Base-by-base conservation (phyloP, 108 stramenopile species). In the Pseudonitzschia multiseries region DNA sequence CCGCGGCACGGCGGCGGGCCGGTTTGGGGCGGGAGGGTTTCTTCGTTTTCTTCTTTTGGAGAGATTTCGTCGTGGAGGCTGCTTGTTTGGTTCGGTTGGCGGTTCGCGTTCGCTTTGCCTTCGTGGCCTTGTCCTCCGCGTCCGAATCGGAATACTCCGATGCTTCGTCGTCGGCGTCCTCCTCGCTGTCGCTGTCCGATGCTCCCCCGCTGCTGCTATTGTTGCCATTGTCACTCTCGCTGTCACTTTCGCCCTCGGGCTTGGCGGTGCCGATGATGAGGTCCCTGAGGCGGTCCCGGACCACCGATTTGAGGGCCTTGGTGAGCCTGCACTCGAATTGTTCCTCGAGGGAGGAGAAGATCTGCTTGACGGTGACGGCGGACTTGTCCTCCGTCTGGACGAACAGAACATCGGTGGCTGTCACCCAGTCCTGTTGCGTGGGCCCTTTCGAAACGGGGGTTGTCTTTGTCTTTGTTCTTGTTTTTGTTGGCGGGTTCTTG, bases 1-100 rank as follows among this genome's bases (percentile, higher is more conserved):
- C 78, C 9, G 79, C 68, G 36, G 73, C 65, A 15, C 78, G 72
- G 32, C 54, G 44, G 17, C 77, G 81, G 36, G 81, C 81, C 17
- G 78, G 77, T 31, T 88, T 62, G 17, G 17, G 46, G 46, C 46
- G 46, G 46, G 17, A 2, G 46, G 46, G 46, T 48, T 48, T 10
- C 46, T 14, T 14, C 33, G 21, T 48, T 43, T 75, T 48, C 41
- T 64, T 44, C 68, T 73, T 61, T 60, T 48, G 4, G 36, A 36
- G 36, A 6, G n/a, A n/a, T n/a, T n/a, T n/a, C n/a, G 36, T 36
- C 36, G 2, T 36, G 36, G 4, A 6, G 36, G 36, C 2, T 2
- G 36, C 36, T 48, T 48, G 4, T 18, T 5, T 48, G 4, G 4
- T 48, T 18, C 46, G 4, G 9, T 48, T 48, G 46, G 46, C 2